These are phyloP conservation scores for Prinsepia uniflora DNA, from an alignment of 306 rosid genomes.

Conservation along the genomic window DNA sequence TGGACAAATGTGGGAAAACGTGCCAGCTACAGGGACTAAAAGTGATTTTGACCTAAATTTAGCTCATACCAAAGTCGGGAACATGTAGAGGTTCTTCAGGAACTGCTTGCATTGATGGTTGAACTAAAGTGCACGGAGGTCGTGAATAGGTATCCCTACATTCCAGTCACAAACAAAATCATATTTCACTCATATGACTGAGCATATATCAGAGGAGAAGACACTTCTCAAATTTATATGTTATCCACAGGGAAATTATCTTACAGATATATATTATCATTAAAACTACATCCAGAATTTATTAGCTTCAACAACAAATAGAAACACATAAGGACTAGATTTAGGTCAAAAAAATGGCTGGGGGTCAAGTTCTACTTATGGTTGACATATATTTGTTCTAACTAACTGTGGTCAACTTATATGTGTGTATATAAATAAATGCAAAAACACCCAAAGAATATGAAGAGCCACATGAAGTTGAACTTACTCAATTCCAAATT, in stretches of 20 bases:
- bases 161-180: constrained; percentile 27
- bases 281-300: not conserved
- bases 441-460: constrained; percentile 1
- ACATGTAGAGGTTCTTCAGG: constrained; percentile 40
- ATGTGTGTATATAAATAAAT: not conserved
- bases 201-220: not conserved
- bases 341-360: too few species aligned
- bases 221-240: constrained; percentile 3
- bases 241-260: constrained; percentile 1
- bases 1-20: too few species aligned
- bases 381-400: too few species aligned
- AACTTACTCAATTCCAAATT: not conserved
- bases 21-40: too few species aligned
- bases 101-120: constrained; percentile 70
- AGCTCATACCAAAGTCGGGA: constrained; percentile 75
- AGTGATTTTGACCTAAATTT: not conserved
- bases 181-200: constrained; percentile 23
- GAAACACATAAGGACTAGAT: not conserved
- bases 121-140: constrained; percentile 88
- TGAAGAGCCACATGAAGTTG: not conserved
- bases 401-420: too few species aligned
- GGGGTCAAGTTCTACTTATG: too few species aligned
- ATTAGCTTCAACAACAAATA: not conserved
- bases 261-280: not conserved
- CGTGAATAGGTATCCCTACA: constrained; percentile 79